Percentiles rank a stretch among this genome's conserved stretches.
These are phyloP conservation scores for Aphanomyces stellatus DNA, from an alignment of 352 stramenopile species.

Conservation along the genomic window DNA sequence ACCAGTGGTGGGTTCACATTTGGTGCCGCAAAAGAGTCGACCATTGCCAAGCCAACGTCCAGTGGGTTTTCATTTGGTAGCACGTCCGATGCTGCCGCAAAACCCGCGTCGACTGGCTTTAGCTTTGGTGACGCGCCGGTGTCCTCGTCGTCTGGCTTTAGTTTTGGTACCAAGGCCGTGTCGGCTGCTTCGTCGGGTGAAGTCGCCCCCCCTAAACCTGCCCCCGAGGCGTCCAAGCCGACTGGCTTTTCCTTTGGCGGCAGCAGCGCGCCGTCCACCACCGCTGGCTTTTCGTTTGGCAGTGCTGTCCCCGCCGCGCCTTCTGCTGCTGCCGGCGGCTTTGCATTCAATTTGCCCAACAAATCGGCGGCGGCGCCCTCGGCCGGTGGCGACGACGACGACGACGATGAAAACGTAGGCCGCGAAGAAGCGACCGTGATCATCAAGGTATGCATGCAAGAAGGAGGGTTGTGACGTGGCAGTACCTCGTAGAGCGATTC, in stretches of 20 bases:
- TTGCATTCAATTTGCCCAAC: constrained; percentile 21
- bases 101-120: constrained; percentile 17
- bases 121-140: constrained; percentile 24
- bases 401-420: constrained; percentile 74
- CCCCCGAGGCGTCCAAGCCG: too few species aligned
- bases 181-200: background rate
- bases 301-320: background rate
- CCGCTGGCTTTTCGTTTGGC: constrained; percentile 18
- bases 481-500: constrained; percentile 35
- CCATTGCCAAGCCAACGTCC: background rate
- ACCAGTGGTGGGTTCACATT: constrained; percentile 22
- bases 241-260: constrained; percentile 36
- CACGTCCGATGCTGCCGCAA: constrained; percentile 15
- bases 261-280: constrained; percentile 20
- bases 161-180: background rate
- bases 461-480: background rate
- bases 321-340: constrained; percentile 8
- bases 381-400: constrained; percentile 27
- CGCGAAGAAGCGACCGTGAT: constrained; percentile 80
- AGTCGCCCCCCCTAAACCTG: too few species aligned
- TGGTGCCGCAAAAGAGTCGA: background rate
- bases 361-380: constrained; percentile 20
- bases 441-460: constrained; percentile 54
- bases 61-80: constrained; percentile 20
- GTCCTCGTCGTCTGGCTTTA: constrained; percentile 19